Conservation (phyloP, 192 early-diverging fungal genomes). For the Lunasporangiospora selenospora region DNA sequence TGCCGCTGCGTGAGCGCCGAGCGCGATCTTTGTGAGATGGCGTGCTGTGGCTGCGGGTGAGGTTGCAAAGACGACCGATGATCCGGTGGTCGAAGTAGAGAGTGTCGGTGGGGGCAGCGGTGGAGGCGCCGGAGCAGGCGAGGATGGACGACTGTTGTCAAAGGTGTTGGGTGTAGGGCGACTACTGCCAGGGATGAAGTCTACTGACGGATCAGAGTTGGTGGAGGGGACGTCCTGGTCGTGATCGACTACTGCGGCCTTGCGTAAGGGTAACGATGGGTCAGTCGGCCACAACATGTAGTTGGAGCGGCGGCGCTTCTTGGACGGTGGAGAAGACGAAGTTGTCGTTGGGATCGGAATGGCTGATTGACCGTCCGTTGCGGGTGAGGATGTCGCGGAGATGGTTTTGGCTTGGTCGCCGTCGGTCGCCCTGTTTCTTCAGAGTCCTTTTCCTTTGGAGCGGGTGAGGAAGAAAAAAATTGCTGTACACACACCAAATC, state of each 20-base stretch:
- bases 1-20: slow-evolving; percentile 1
- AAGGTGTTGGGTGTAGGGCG: too few relatives aligned
- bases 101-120: not conserved
- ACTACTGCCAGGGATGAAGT: too few relatives aligned
- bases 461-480: too few relatives aligned
- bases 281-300: slow-evolving; percentile 37
- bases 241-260: slow-evolving; percentile 10
- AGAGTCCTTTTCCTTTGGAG: too few relatives aligned
- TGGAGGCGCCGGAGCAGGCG: slow-evolving; percentile 14
- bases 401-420: too few relatives aligned
- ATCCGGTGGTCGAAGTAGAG: not conserved
- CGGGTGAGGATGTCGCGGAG: too few relatives aligned
- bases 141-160: slow-evolving; percentile 38
- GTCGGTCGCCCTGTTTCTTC: too few relatives aligned
- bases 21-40: slow-evolving; percentile 21
- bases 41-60: not conserved
- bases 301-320: too few relatives aligned
- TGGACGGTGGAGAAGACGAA: not conserved
- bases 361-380: too few relatives aligned
- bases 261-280: slow-evolving; percentile 18
- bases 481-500: too few relatives aligned
- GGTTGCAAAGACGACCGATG: not conserved
- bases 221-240: slow-evolving; percentile 21
- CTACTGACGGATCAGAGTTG: slow-evolving; percentile 11
- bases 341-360: slow-evolving; percentile 1